phyloP scores from a whole-genome alignment of 2,329 filamentous ascomycete genomes.

The Epichloe elymi region DNA sequence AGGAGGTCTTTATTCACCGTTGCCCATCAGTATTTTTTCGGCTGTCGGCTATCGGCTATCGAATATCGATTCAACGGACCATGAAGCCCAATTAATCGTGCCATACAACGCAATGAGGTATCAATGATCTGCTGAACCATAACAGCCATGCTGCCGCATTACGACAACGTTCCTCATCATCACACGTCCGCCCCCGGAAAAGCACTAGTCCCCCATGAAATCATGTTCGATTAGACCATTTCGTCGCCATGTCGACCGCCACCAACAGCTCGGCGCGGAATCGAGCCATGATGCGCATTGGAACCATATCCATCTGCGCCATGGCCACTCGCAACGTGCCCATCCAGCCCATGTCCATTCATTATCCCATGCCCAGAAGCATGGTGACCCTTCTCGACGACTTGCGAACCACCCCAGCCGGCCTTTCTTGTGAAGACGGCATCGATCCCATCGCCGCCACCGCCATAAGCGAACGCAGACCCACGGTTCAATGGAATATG shows the following conservation, averaged over 20 bases:
- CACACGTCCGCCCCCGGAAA: background rate
- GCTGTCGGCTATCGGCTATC: too few species aligned
- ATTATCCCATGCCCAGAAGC: background rate
- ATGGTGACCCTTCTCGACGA: background rate
- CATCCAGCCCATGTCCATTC: background rate
- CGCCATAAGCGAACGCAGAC: slow-evolving; percentile 4
- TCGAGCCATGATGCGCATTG: background rate
- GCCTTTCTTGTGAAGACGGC: slow-evolving; percentile 6
- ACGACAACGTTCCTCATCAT: too few species aligned
- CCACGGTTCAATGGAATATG: slow-evolving; percentile 51
- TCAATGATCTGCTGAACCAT: too few species aligned
- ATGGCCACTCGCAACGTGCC: background rate
- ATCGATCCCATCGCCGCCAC: slow-evolving; percentile 1
- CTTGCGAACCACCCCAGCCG: slow-evolving; percentile 1
- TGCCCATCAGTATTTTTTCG: too few species aligned
- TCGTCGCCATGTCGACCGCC: background rate
- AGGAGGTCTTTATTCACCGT: too few species aligned
- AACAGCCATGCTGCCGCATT: too few species aligned
- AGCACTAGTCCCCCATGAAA: background rate
- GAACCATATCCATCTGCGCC: background rate
- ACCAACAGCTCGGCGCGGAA: background rate
- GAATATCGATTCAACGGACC: too few species aligned
- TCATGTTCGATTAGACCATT: background rate
- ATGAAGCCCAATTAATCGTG: too few species aligned
- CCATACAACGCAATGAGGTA: too few species aligned